Base-by-base conservation (phyloP, 352 stramenopile genomes). In the Globisporangium abappressorium region DNA sequence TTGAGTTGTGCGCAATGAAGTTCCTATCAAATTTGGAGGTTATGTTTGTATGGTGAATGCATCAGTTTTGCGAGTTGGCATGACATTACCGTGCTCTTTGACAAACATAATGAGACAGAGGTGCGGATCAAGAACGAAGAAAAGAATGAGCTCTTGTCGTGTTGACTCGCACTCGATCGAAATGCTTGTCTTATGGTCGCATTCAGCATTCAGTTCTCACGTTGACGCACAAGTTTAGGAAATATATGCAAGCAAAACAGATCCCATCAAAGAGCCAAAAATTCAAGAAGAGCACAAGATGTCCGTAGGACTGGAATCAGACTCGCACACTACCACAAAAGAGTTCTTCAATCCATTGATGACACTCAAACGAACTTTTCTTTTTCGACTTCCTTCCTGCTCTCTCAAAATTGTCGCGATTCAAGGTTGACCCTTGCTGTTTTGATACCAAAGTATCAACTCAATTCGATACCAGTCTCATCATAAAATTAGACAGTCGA, bases 401-500 rank as follows among this genome's bases (percentile, higher is more conserved):
- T 55, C 15, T 28, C 26, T 34, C 24, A n/a, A 57, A 33, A 51
- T 51, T 51, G 43, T 12, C 43, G 22, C 43, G 43, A 51, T 47
- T 47, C 15, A 3, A 20, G 7, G 4, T 30, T 30, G 28, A 30
- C 9, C 51, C 38, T 46, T 46, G 38, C 1, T 30, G 33, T 36
- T 15, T 33, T 57, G 51, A 34, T 57, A 57, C 51, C 51, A 59
- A 59, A 59, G 7, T 41, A n/a, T 28, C 15, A 11, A 18, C 24
- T 6, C 8, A n/a, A 30, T 3, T 30, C 28, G 4, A 30, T 3
- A 30, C 4, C 28, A 30, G 28, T 30, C 26, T 4, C 53, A 58
- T 15, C 18, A 59, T 38, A 30, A 34, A 12, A 41, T 65, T 78
- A 80, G n/a, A 73, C 68, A 22, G 47, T 59, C 53, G 81, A 85